These are phyloP conservation scores for Blastomyces emzantsi DNA, from an alignment of 2,329 filamentous ascomycete genomes.

Conservation along the genomic window DNA sequence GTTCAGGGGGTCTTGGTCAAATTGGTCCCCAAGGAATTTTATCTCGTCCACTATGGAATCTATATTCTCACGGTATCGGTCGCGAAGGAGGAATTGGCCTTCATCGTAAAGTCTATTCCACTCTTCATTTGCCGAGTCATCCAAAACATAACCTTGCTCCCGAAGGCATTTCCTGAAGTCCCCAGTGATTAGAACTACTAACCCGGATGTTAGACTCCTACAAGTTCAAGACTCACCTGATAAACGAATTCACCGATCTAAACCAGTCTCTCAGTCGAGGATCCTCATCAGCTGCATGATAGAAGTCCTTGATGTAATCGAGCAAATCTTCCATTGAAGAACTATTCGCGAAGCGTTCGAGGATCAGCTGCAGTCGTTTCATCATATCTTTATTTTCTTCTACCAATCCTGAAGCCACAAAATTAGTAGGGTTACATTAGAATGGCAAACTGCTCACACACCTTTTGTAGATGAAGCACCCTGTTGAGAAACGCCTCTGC, in stretches of 20 bases:
- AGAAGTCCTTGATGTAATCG: slow-evolving; percentile 74
- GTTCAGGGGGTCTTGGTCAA: slow-evolving; percentile 82
- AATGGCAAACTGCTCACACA: slow-evolving; percentile 44
- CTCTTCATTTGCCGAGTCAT: slow-evolving; percentile 66
- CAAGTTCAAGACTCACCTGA: slow-evolving; percentile 38
- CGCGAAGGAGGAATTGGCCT: slow-evolving; percentile 75
- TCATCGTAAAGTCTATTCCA: slow-evolving; percentile 81
- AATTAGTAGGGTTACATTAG: background rate
- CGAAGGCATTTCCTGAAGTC: slow-evolving; percentile 59
- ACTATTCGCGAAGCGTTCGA: slow-evolving; percentile 93
- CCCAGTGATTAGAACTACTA: slow-evolving; percentile 8
- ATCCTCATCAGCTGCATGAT: slow-evolving; percentile 77
- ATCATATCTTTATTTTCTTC: slow-evolving; percentile 38
- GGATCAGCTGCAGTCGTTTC: slow-evolving; percentile 57
- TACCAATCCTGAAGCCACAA: slow-evolving; percentile 27
- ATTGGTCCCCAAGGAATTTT: slow-evolving; percentile 83
- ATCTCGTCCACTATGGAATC: slow-evolving; percentile 80
- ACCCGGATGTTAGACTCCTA: background rate
- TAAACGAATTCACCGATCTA: slow-evolving; percentile 63
- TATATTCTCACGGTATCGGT: slow-evolving; percentile 79
- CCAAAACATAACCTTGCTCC: slow-evolving; percentile 83
- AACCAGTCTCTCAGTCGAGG: slow-evolving; percentile 87
- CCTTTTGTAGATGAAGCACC: slow-evolving; percentile 62
- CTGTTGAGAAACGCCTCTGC: slow-evolving; percentile 55
- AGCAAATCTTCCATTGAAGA: slow-evolving; percentile 84